Evolutionary conservation across 2,329 filamentous ascomycete genomes (phyloP).

Genomic region (Aspergillus costaricaensis): DNA sequence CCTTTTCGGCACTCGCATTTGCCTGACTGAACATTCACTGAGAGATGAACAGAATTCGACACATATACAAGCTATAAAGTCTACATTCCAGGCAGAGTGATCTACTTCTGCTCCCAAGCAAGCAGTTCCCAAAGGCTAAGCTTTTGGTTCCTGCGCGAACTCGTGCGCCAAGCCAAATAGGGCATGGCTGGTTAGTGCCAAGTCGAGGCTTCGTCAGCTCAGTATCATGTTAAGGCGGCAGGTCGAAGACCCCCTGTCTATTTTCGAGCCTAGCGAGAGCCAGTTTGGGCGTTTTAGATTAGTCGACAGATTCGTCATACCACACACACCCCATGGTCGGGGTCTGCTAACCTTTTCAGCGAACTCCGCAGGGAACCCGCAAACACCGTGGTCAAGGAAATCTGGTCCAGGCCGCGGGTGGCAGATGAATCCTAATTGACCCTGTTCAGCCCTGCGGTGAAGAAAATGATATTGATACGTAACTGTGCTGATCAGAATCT

Average conservation of each 20-base stretch:
- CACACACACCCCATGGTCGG: neutral
- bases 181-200: neutral
- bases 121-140: neutral
- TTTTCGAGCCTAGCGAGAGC: neutral
- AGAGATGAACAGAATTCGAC: neutral
- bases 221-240: neutral
- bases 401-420: neutral
- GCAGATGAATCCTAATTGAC: neutral
- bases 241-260: neutral
- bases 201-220: constrained; percentile 8
- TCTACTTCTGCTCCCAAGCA: too few species aligned
- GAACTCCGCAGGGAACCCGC: neutral
- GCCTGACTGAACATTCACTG: neutral
- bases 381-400: neutral
- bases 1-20: neutral
- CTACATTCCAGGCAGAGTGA: neutral
- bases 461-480: neutral
- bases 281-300: neutral
- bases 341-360: neutral
- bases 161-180: neutral
- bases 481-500: neutral
- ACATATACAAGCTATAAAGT: neutral
- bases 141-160: neutral
- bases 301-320: neutral
- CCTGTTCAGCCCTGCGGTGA: neutral